Evolutionary conservation across 495 filamentous ascomycete genomes (phyloP).

Genomic region (Xylaria scruposa): DNA sequence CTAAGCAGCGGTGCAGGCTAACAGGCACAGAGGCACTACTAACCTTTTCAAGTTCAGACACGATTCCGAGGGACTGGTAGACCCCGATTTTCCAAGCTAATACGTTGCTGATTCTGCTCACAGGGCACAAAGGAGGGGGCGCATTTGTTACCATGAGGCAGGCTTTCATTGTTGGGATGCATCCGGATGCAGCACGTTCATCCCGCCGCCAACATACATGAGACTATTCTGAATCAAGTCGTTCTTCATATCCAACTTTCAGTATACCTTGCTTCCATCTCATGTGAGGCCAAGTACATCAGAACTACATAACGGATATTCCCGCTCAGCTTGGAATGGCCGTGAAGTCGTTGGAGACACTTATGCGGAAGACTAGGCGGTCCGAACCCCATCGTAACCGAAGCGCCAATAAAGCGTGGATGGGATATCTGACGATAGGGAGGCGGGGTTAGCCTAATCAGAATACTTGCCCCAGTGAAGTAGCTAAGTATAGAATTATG

Average conservation of each 20-base stretch:
- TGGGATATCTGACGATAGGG: not conserved
- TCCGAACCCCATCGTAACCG: not conserved
- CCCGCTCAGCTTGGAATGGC: not conserved
- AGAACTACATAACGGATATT: not conserved
- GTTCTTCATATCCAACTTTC: not conserved
- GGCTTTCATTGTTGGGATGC: not conserved
- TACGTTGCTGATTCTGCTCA: not conserved
- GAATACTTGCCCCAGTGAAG: not conserved
- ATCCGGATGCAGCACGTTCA: not conserved
- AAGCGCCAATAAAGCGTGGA: not conserved
- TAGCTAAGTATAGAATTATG: not conserved
- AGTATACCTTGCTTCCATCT: not conserved
- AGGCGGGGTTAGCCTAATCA: not conserved
- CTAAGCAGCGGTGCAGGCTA: not conserved
- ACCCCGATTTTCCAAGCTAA: not conserved
- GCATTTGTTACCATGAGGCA: not conserved
- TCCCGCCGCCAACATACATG: constrained; percentile 12
- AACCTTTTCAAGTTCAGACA: not conserved
- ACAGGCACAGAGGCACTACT: not conserved
- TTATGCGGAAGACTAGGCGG: constrained; percentile 7
- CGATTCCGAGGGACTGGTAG: constrained; percentile 14
- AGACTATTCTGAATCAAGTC: not conserved
- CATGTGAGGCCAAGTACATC: not conserved
- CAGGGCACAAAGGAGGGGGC: not conserved
- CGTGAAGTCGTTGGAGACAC: not conserved